Evolutionary conservation across 2,329 filamentous ascomycete genomes (phyloP).

Genomic region (Ascochyta clinopodiicola): DNA sequence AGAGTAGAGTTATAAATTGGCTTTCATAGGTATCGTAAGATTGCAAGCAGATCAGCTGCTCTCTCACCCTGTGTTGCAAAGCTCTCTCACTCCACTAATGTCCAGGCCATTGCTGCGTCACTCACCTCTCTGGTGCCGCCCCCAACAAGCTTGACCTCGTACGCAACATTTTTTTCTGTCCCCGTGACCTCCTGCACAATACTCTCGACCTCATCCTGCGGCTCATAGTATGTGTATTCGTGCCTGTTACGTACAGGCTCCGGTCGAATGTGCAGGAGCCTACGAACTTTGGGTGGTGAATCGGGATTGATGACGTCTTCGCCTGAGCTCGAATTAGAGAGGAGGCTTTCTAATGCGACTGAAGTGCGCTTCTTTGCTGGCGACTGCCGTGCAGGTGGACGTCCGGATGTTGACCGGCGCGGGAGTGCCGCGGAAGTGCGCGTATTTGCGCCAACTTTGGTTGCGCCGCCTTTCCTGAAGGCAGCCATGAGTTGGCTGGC

Average conservation of each 20-base stretch:
- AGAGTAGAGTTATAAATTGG: neutral
- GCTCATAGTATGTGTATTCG: slow-evolving; percentile 46
- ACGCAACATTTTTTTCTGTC: slow-evolving; percentile 43
- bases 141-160: slow-evolving; percentile 53
- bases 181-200: slow-evolving; percentile 49
- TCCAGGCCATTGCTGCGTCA: slow-evolving; percentile 10
- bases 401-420: neutral
- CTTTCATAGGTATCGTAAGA: neutral
- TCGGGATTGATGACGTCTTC: slow-evolving; percentile 1
- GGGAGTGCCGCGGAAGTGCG: neutral
- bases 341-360: slow-evolving; percentile 20
- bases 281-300: slow-evolving; percentile 16
- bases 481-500: slow-evolving; percentile 35
- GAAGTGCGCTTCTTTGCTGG: slow-evolving; percentile 13
- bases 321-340: slow-evolving; percentile 25
- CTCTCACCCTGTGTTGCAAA: neutral
- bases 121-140: slow-evolving; percentile 51
- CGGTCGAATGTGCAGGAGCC: slow-evolving; percentile 33
- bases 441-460: neutral
- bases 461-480: slow-evolving; percentile 26
- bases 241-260: slow-evolving; percentile 32
- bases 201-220: slow-evolving; percentile 44
- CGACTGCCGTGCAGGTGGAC: neutral
- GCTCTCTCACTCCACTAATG: too few species aligned
- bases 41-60: neutral